phyloP scores from a whole-genome alignment of 805 yeast genomes.

The Candida morakotiae region DNA sequence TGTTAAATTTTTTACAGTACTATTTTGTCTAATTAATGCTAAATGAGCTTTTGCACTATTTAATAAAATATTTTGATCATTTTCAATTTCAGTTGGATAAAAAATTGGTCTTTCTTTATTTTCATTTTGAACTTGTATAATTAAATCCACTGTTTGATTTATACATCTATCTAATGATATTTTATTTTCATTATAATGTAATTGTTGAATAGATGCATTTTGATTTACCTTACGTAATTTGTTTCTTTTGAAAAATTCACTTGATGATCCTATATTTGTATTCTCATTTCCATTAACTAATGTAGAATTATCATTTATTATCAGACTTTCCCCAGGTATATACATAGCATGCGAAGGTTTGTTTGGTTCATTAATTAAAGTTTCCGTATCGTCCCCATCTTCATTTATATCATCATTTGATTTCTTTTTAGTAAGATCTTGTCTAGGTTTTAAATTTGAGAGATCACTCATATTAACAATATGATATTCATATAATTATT shows the following conservation, averaged over 20 bases:
- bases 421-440: too few species aligned
- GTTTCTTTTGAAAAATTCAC: constrained; percentile 4
- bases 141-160: constrained; percentile 45
- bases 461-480: constrained; percentile 5
- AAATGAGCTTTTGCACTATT: constrained; percentile 50
- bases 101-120: constrained; percentile 59
- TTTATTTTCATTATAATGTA: constrained; percentile 72
- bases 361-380: constrained; percentile 3
- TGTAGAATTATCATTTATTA: constrained; percentile 23
- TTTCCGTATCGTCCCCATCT: constrained; percentile 9
- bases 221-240: constrained; percentile 17
- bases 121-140: constrained; percentile 50
- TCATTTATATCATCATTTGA: neutral
- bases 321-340: constrained; percentile 29
- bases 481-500: too few species aligned
- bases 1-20: constrained; percentile 4
- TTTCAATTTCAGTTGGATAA: constrained; percentile 48
- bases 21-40: constrained; percentile 47
- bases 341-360: constrained; percentile 22
- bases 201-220: constrained; percentile 62
- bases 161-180: constrained; percentile 61
- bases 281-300: constrained; percentile 25
- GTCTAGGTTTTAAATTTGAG: neutral
- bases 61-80: constrained; percentile 29
- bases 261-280: constrained; percentile 11